Conservation (phyloP, 129 eudicot genomes). For the Flaveria brownii region DNA sequence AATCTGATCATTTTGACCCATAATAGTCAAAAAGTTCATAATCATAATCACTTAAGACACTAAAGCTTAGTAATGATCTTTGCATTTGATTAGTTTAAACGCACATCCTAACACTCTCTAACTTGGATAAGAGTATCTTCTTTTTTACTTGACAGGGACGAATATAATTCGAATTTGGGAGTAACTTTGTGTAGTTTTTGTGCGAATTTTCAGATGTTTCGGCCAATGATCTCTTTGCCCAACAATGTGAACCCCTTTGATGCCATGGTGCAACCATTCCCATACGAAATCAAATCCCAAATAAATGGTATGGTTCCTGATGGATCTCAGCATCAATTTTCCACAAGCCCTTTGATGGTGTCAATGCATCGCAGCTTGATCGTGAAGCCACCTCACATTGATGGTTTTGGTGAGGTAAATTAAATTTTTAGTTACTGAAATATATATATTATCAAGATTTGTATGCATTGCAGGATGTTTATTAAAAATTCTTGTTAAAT, state of each 20-base stretch:
- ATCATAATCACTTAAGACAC: too few species aligned
- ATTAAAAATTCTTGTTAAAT: background rate
- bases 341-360: conserved; percentile 41
- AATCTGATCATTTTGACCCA: too few species aligned
- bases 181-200: conserved; percentile 15
- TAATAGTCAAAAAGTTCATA: too few species aligned
- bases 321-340: conserved; percentile 39
- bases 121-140: too few species aligned
- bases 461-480: conserved; percentile 1
- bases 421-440: background rate
- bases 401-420: conserved; percentile 48
- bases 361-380: conserved; percentile 35
- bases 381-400: conserved; percentile 44
- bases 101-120: too few species aligned
- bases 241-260: conserved; percentile 50
- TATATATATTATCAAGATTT: background rate
- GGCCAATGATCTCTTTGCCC: conserved; percentile 45
- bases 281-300: conserved; percentile 36
- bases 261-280: conserved; percentile 42
- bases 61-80: too few species aligned
- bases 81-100: too few species aligned
- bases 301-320: conserved; percentile 33
- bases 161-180: background rate
- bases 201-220: conserved; percentile 46
- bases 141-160: too few species aligned